Base-by-base conservation (phyloP, 2,329 filamentous ascomycete species). In the Aureobasidium lini region DNA sequence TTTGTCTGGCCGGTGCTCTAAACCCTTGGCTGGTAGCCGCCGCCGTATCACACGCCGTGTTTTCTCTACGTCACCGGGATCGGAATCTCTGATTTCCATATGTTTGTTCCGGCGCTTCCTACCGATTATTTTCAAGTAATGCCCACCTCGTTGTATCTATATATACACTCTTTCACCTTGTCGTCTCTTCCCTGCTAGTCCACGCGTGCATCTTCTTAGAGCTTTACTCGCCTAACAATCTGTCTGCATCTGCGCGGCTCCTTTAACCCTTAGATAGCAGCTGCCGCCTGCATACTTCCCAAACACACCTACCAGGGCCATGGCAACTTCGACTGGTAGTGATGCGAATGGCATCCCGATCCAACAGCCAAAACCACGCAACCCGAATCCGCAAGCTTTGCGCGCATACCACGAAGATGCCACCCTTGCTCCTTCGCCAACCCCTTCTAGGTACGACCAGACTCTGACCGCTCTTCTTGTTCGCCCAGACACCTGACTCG, bases 331-430 rank as follows among this genome's bases (percentile, higher is more conserved):
- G 10, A 60, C 58, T 8, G 48, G 58, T 13, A 43, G 29, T 23
- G 43, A 58, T 11, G 29, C 37, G 2, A 52, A 60, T 28, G 59
- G n/a, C 43, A 36, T 37, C 18, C 16, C 40, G 16, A 61, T 69
- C 23, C 66, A 66, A 44, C 61, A 65, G 13, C 68, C 68, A 10
- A 66, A 64, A 37, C 64, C 68, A 32, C 66, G 68, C 44, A 67
- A 67, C 56, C 62, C 64, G 8, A 50, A 66, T 36, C 49, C 63
- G 8, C 61, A 64, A 5, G 50, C 67, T 23, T 57, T 63, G 5
- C 62, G 62, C 49, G 62, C 65, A 10, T 61, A 48, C 54, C 60
- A 48, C 8, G 62, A 65, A 18, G 61, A 48, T 37, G 39, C 28
- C 16, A 36, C 32, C 4, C 18, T 23, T 11, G 43, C 18, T 9